Conservation (phyloP, 2,329 filamentous ascomycete species). For the Hymenoscyphus infarciens region DNA sequence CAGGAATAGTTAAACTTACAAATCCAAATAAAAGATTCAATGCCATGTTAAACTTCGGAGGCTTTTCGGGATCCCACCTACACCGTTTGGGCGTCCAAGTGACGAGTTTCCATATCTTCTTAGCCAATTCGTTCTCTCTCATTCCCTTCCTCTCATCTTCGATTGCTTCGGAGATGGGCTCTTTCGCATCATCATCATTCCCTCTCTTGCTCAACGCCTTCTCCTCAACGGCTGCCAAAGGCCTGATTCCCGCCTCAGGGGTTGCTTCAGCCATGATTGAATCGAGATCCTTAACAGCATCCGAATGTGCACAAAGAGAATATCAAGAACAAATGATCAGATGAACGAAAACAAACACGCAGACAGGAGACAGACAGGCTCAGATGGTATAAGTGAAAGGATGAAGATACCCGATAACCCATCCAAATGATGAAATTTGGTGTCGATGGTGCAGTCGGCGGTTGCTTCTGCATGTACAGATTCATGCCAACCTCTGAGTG, state of each 20-base stretch:
- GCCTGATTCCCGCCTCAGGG: not conserved
- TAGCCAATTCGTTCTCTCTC: slow-evolving; percentile 8
- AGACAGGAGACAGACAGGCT: not conserved
- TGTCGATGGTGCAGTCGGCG: not conserved
- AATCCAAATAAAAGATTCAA: slow-evolving; percentile 64
- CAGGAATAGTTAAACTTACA: slow-evolving; percentile 30
- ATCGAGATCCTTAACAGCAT: not conserved
- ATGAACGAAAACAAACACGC: not conserved
- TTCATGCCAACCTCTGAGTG: not conserved
- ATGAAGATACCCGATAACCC: not conserved
- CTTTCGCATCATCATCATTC: not conserved
- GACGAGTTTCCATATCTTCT: slow-evolving; percentile 34
- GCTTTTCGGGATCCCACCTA: slow-evolving; percentile 63
- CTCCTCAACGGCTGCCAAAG: not conserved
- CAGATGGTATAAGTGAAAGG: not conserved
- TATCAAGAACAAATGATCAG: not conserved
- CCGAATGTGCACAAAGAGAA: not conserved
- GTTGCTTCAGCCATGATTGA: not conserved
- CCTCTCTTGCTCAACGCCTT: not conserved
- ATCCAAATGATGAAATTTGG: not conserved
- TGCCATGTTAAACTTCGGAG: slow-evolving; percentile 63
- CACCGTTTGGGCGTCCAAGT: slow-evolving; percentile 62
- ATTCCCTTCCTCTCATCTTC: slow-evolving; percentile 6
- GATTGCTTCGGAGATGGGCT: slow-evolving; percentile 9
- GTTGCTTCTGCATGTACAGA: not conserved